Conservation (phyloP, 768 basidiomycete species). For the Agaricus subrufescens region DNA sequence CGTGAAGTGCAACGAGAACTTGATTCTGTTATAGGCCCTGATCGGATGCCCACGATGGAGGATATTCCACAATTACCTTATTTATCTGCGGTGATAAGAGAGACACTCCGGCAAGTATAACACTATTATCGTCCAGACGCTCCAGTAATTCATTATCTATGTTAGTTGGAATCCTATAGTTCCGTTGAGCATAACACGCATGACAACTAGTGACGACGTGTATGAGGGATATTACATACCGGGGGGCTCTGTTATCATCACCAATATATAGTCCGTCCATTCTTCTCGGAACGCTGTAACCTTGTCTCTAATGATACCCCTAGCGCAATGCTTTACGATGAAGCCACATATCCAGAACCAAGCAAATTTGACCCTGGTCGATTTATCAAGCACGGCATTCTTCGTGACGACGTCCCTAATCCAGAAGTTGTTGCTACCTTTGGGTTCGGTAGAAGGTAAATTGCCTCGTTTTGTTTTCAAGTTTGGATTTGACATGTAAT, state of each 20-base stretch:
- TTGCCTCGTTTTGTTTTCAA: neutral
- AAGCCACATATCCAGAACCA: constrained; percentile 32
- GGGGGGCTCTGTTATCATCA: constrained; percentile 25
- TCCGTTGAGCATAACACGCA: constrained; percentile 16
- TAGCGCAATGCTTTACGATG: constrained; percentile 38
- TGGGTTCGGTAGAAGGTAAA: constrained; percentile 25
- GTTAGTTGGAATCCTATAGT: neutral
- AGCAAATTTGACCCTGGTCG: constrained; percentile 35
- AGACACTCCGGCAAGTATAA: constrained; percentile 5
- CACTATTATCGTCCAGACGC: neutral
- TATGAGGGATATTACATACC: constrained; percentile 37
- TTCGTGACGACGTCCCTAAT: constrained; percentile 15
- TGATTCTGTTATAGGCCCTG: constrained; percentile 10
- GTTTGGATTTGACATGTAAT: constrained; percentile 1
- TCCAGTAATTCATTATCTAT: neutral
- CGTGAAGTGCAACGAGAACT: constrained; percentile 11
- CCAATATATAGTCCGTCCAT: constrained; percentile 20
- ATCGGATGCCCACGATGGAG: constrained; percentile 6
- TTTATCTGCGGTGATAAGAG: constrained; percentile 11
- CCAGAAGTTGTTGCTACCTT: constrained; percentile 20
- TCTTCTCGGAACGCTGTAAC: neutral
- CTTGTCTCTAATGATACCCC: too few species aligned
- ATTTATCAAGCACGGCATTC: constrained; percentile 22
- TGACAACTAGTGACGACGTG: constrained; percentile 27
- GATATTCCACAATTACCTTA: constrained; percentile 9